Base-by-base conservation (phyloP, 352 stramenopile species). In the Phytophthora vignae region DNA sequence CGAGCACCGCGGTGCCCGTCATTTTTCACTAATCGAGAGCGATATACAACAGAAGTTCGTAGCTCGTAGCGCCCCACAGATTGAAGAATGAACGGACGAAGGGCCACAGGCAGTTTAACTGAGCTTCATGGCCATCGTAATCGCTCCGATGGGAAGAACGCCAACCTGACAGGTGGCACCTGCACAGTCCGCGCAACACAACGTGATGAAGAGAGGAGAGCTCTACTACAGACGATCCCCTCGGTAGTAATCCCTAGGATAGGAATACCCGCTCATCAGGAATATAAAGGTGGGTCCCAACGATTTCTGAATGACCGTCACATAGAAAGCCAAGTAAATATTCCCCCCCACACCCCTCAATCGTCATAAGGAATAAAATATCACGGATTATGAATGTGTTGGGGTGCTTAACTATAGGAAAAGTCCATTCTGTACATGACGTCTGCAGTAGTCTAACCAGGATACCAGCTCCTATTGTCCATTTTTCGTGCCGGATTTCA, bases 121-220 rank as follows among this genome's bases (percentile, higher is more conserved):
- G n/a, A 15, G 3, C 2, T 31, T 3, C 17, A 17, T 29, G 8
- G 21, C 9, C n/a, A 38, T 71, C 60, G 61, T 67, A 71, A 76
- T 64, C 63, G n/a, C 19, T 12, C 0, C 1, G 69, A 73, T 76
- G 36, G 69, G 64, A 73, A 69, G 69, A 71, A 71, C 22, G 22
- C 36, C n/a, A n/a, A n/a, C n/a, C n/a, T n/a, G n/a, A n/a, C n/a
- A n/a, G n/a, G n/a, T n/a, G n/a, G n/a, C n/a, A n/a, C n/a, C n/a
- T n/a, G n/a, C n/a, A n/a, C n/a, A n/a, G n/a, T n/a, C n/a, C n/a
- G n/a, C n/a, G n/a, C n/a, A n/a, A 27, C 8, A 67, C 62, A 33
- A 63, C 15, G 61, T 31, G 62, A 69, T 69, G 62, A 61, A 63
- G 25, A 55, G 48, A 50, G 15, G 14, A 49, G 22, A 2, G 3